Percentiles rank a stretch among this genome's conserved stretches.
phyloP scores from a whole-genome alignment of 441 rosid species.

The Lepidium campestre region DNA sequence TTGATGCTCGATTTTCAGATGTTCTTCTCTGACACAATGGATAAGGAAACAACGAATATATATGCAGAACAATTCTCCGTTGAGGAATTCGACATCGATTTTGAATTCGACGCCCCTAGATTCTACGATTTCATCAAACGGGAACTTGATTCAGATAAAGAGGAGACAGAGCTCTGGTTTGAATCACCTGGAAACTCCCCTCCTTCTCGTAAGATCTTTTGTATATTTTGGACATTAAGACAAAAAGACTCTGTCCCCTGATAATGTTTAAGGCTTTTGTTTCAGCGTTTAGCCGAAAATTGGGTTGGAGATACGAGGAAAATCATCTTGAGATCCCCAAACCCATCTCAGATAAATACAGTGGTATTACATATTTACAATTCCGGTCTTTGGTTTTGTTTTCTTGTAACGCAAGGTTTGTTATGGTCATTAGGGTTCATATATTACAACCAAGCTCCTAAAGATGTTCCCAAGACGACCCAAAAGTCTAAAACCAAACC shows the following conservation, averaged over 20 bases:
- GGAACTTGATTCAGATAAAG: conserved; percentile 31
- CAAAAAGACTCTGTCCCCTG: not conserved
- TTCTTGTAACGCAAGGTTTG: conserved; percentile 14
- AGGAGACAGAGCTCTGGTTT: conserved; percentile 47
- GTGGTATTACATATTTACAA: not conserved
- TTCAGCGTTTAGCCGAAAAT: conserved; percentile 36
- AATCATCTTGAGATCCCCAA: conserved; percentile 6
- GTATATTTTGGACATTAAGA: not conserved
- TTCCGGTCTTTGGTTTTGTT: not conserved
- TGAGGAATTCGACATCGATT: conserved; percentile 37
- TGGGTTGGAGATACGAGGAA: conserved; percentile 22
- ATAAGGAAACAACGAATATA: conserved; percentile 11
- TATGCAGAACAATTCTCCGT: not conserved
- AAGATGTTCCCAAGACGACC: conserved; percentile 14
- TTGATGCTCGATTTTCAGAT: not conserved
- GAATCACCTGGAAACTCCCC: conserved; percentile 39
- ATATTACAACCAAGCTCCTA: conserved; percentile 14
- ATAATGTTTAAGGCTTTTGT: not conserved
- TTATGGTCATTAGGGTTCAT: conserved; percentile 18
- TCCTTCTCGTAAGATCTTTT: conserved; percentile 45
- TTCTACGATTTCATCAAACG: conserved; percentile 40
- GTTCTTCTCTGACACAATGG: conserved; percentile 22
- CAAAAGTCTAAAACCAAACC: conserved; percentile 24
- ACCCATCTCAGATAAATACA: conserved; percentile 20
- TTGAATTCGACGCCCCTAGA: conserved; percentile 49